Evolutionary conservation across 768 basidiomycete genomes (phyloP).

Genomic region (Coprinopsis cinerea): DNA sequence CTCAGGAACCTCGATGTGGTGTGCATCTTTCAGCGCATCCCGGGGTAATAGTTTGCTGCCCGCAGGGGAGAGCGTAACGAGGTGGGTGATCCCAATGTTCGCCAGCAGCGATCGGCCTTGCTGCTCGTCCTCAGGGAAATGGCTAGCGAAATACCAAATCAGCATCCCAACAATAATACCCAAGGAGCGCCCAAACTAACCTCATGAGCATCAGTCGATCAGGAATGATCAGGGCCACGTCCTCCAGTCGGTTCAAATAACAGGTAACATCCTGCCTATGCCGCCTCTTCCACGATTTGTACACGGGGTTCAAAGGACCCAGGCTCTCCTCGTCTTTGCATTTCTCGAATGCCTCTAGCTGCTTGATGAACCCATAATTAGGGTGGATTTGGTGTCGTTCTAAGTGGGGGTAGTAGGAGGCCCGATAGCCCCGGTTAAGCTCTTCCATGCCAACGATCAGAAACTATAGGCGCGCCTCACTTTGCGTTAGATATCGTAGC

Average conservation of each 20-base stretch:
- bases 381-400: slow-evolving; percentile 37
- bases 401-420: slow-evolving; percentile 16
- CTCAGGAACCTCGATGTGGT: slow-evolving; percentile 37
- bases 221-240: slow-evolving; percentile 47
- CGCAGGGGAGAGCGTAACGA: slow-evolving; percentile 47
- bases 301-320: slow-evolving; percentile 36
- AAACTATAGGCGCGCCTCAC: slow-evolving; percentile 25
- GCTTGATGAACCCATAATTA: slow-evolving; percentile 53
- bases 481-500: slow-evolving; percentile 42
- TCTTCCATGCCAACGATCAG: too few relatives aligned
- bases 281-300: slow-evolving; percentile 54
- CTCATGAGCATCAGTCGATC: slow-evolving; percentile 48
- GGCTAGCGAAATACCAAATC: slow-evolving; percentile 25
- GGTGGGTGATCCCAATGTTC: slow-evolving; percentile 48
- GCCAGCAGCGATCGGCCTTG: slow-evolving; percentile 45
- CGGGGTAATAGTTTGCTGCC: background rate
- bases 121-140: slow-evolving; percentile 49
- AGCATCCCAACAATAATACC: background rate
- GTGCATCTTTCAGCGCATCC: slow-evolving; percentile 18
- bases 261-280: slow-evolving; percentile 46
- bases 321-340: slow-evolving; percentile 43
- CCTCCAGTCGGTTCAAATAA: slow-evolving; percentile 46
- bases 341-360: slow-evolving; percentile 47
- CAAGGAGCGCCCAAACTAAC: slow-evolving; percentile 19
- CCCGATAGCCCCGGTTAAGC: slow-evolving; percentile 5